These are phyloP conservation scores for Amanita pseudoporphyria DNA, from an alignment of 768 basidiomycete genomes.

Conservation along the genomic window DNA sequence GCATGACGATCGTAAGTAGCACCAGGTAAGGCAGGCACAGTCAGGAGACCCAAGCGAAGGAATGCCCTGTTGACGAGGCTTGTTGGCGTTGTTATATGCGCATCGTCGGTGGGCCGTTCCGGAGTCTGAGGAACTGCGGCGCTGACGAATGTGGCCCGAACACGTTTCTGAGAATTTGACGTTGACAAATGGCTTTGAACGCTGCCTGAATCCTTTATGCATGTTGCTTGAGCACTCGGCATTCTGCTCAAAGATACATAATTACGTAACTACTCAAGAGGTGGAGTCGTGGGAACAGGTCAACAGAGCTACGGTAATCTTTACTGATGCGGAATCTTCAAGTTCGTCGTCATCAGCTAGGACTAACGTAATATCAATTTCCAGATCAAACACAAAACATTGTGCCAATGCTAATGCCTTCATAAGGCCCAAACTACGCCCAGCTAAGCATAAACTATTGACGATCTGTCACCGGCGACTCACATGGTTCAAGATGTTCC, in stretches of 20 bases:
- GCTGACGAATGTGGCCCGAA: conserved; percentile 15
- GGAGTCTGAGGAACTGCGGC: background rate
- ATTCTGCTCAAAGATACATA: too few relatives aligned
- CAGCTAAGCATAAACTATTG: background rate
- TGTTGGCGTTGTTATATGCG: conserved; percentile 7
- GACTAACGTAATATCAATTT: too few relatives aligned
- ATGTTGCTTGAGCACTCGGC: conserved; percentile 17
- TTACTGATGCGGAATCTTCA: too few relatives aligned
- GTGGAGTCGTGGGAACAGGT: too few relatives aligned
- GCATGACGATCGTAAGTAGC: conserved; percentile 13
- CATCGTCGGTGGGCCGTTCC: background rate
- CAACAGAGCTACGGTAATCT: too few relatives aligned
- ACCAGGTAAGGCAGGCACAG: conserved; percentile 6
- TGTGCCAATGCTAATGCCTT: conserved; percentile 49
- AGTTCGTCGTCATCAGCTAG: too few relatives aligned
- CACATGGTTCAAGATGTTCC: conserved; percentile 44
- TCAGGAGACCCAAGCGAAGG: conserved; percentile 8
- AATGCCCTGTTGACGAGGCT: conserved; percentile 9
- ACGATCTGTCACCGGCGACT: conserved; percentile 8
- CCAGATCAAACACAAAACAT: conserved; percentile 21
- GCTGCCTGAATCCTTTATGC: conserved; percentile 17
- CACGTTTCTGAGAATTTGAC: conserved; percentile 33
- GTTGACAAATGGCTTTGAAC: conserved; percentile 37
- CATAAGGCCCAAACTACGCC: conserved; percentile 35
- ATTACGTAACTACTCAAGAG: background rate